Evolutionary conservation across 2,329 filamentous ascomycete species (phyloP).

Genomic region (Aspergillus eucalypticola): DNA sequence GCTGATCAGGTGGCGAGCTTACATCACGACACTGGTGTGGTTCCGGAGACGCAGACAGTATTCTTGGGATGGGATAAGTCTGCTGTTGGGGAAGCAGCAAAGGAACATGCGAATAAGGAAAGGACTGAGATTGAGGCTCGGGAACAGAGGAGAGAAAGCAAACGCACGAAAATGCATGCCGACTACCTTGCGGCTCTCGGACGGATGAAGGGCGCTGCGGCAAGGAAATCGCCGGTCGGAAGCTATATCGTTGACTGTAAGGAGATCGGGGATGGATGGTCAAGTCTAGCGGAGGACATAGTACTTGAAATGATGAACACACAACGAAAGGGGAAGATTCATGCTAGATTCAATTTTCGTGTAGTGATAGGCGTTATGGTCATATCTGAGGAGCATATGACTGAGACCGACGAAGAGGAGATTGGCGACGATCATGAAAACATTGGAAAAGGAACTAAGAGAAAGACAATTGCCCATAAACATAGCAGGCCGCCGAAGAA

Average conservation of each 20-base stretch:
- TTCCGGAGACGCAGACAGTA: constrained; percentile 9
- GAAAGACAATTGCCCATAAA: background rate
- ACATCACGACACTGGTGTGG: constrained; percentile 10
- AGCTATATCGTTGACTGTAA: constrained; percentile 7
- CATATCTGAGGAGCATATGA: background rate
- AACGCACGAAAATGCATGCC: background rate
- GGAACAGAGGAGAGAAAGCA: background rate
- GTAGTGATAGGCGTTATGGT: constrained; percentile 10
- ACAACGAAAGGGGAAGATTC: background rate
- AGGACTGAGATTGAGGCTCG: background rate
- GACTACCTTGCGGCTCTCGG: background rate
- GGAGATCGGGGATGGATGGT: background rate
- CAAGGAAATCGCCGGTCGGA: constrained; percentile 1
- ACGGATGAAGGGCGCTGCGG: background rate
- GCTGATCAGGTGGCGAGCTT: constrained; percentile 11
- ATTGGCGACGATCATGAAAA: background rate
- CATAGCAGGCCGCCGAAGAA: background rate
- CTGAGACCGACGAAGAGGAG: background rate
- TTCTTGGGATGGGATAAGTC: constrained; percentile 16
- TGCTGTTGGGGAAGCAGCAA: constrained; percentile 8
- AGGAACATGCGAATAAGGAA: constrained; percentile 1
- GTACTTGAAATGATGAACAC: constrained; percentile 5
- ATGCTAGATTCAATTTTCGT: constrained; percentile 9
- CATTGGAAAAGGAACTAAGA: background rate
- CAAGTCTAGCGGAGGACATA: background rate